Evolutionary conservation across 768 basidiomycete species (phyloP).

Genomic region (Boletus tylopilopsis): DNA sequence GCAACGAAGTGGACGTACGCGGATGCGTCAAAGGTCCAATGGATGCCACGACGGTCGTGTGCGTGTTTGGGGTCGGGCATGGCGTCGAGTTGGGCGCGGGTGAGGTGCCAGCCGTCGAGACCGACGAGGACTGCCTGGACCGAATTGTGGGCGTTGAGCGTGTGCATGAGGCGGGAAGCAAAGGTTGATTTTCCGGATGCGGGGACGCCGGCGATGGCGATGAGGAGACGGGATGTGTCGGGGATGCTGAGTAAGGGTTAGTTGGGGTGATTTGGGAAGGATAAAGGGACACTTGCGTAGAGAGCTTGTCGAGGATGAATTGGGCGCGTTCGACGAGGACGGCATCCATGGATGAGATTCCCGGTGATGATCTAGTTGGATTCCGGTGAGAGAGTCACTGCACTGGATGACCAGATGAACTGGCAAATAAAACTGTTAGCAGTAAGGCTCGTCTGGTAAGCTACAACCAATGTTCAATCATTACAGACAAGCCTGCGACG

Average conservation of each 20-base stretch:
- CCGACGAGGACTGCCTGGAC: slow-evolving; percentile 61
- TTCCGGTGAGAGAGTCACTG: too few relatives aligned
- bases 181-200: slow-evolving; percentile 87
- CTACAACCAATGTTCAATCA: too few relatives aligned
- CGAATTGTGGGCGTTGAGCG: slow-evolving; percentile 39
- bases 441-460: too few relatives aligned
- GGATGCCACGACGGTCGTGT: slow-evolving; percentile 74
- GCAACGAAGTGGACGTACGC: slow-evolving; percentile 67
- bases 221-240: slow-evolving; percentile 46
- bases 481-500: too few relatives aligned
- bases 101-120: slow-evolving; percentile 91
- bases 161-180: slow-evolving; percentile 52
- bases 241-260: slow-evolving; percentile 9
- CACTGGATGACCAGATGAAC: too few relatives aligned
- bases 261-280: neutral
- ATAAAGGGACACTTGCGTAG: slow-evolving; percentile 30
- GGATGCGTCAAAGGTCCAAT: slow-evolving; percentile 88
- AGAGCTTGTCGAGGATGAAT: slow-evolving; percentile 35
- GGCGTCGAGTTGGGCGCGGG: slow-evolving; percentile 70
- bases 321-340: slow-evolving; percentile 38
- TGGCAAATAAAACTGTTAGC: too few relatives aligned
- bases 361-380: too few relatives aligned
- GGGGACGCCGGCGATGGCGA: slow-evolving; percentile 76
- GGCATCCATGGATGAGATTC: slow-evolving; percentile 31
- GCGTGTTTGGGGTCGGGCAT: slow-evolving; percentile 77